These are phyloP conservation scores for Monocercomonoides exilis DNA, from an alignment of 78 protist species.

Conservation along the genomic window DNA sequence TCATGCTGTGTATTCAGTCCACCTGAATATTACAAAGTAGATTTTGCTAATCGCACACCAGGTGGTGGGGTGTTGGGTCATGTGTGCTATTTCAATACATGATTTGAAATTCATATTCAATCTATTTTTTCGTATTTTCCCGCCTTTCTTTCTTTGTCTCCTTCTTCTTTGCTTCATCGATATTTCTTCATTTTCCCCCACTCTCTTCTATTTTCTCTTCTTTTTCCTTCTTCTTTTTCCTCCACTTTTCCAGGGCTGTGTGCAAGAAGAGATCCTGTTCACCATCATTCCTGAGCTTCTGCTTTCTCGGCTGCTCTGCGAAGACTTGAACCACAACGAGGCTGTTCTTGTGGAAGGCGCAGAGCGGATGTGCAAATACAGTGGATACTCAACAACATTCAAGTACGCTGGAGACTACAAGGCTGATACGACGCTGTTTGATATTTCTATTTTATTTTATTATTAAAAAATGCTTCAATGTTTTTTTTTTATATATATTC, in stretches of 20 bases:
- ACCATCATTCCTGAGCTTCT: neutral
- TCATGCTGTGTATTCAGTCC: conserved; percentile 5
- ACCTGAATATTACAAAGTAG: neutral
- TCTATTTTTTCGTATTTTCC: neutral
- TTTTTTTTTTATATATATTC: too few species aligned
- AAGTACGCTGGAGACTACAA: neutral
- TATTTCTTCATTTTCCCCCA: neutral
- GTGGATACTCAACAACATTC: neutral
- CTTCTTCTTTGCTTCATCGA: neutral
- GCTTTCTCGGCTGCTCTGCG: neutral
- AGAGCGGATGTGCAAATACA: conserved; percentile 1
- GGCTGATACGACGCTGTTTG: too few species aligned
- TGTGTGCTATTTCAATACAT: neutral
- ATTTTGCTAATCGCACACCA: neutral
- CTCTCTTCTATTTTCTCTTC: neutral
- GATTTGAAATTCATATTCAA: neutral
- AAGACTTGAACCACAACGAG: neutral
- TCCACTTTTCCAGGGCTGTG: neutral
- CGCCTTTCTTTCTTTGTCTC: neutral
- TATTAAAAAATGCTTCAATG: too few species aligned
- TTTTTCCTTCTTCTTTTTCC: neutral
- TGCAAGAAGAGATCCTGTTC: conserved; percentile 17
- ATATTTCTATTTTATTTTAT: too few species aligned
- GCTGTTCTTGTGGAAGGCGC: neutral
- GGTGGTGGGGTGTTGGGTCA: neutral